Evolutionary conservation across 2,329 filamentous ascomycete species (phyloP).

Genomic region (Aspergillus sp.): DNA sequence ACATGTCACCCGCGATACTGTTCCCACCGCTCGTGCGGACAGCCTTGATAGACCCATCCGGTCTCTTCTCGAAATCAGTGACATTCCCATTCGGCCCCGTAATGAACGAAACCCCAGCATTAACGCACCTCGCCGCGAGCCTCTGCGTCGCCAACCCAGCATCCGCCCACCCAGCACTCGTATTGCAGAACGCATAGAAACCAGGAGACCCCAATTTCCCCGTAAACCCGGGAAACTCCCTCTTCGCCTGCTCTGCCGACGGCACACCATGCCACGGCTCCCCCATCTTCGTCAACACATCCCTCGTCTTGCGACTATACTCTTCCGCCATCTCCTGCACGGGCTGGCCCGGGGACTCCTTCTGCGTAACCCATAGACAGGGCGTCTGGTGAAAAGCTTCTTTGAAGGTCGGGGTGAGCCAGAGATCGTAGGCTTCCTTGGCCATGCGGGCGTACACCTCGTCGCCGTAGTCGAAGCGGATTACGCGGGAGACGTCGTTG

Average conservation of each 20-base stretch:
- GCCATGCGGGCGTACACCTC: conserved; percentile 66
- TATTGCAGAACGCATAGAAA: conserved; percentile 22
- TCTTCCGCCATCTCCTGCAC: conserved; percentile 14
- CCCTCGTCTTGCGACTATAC: conserved; percentile 18
- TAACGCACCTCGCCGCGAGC: conserved; percentile 16
- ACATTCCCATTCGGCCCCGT: conserved; percentile 25
- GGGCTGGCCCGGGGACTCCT: conserved; percentile 12
- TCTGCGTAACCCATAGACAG: conserved; percentile 19
- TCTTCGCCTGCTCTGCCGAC: conserved; percentile 11
- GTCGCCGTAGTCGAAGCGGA: conserved; percentile 62
- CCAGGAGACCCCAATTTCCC: conserved; percentile 13
- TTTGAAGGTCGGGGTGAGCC: conserved; percentile 39
- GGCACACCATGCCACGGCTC: conserved; percentile 16
- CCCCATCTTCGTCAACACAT: conserved; percentile 18
- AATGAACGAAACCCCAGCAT: conserved; percentile 19
- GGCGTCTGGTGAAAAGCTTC: conserved; percentile 19
- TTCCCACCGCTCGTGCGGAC: conserved; percentile 45
- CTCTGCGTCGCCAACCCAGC: conserved; percentile 16
- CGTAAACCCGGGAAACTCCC: conserved; percentile 15
- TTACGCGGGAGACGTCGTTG: conserved; percentile 35
- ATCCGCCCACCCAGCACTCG: conserved; percentile 24
- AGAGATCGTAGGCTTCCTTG: conserved; percentile 61
- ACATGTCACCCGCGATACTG: conserved; percentile 55
- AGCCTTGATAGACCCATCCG: conserved; percentile 46
- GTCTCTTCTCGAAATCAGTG: conserved; percentile 25